Conservation (phyloP, 2,329 filamentous ascomycete species). For the Alternaria solani region DNA sequence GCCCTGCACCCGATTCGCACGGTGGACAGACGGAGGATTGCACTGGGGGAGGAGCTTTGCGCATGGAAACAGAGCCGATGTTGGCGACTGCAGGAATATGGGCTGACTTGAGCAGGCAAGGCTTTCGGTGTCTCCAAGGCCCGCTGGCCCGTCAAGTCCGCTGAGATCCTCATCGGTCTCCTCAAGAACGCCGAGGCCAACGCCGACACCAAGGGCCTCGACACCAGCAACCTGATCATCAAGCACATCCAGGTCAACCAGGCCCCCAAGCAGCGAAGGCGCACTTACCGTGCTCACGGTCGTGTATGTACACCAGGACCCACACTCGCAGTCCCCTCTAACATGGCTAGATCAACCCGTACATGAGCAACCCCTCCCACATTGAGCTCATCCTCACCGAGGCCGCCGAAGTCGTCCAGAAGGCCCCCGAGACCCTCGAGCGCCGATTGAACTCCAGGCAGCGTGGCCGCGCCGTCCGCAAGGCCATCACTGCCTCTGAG, state of each 20-base stretch:
- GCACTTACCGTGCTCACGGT: slow-evolving; percentile 99
- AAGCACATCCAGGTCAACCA: slow-evolving; percentile 99
- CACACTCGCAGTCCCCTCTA: slow-evolving; percentile 12
- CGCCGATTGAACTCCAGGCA: slow-evolving; percentile 89
- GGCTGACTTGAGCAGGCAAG: slow-evolving; percentile 74
- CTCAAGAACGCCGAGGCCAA: slow-evolving; percentile 65
- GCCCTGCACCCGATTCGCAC: slow-evolving; percentile 12
- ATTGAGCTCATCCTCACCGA: slow-evolving; percentile 99
- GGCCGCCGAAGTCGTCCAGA: slow-evolving; percentile 93
- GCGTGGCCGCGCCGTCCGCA: slow-evolving; percentile 74
- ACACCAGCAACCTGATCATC: slow-evolving; percentile 96
- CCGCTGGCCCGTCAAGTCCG: slow-evolving; percentile 99
- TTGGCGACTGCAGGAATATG: slow-evolving; percentile 11
- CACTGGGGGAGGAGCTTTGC: neutral
- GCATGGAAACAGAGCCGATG: slow-evolving; percentile 1
- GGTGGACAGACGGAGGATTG: slow-evolving; percentile 1
- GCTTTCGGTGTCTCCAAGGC: slow-evolving; percentile 97
- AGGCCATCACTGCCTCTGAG: slow-evolving; percentile 66
- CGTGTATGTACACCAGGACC: slow-evolving; percentile 75
- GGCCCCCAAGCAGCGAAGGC: slow-evolving; percentile 98
- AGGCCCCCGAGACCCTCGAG: slow-evolving; percentile 74
- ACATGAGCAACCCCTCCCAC: slow-evolving; percentile 99
- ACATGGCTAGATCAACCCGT: slow-evolving; percentile 88
- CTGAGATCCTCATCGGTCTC: slow-evolving; percentile 95
- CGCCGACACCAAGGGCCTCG: slow-evolving; percentile 59